Percentiles rank a stretch among this genome's conserved stretches.
Evolutionary conservation across 2,329 filamentous ascomycete genomes (phyloP).

Genomic region (Pseudogymnoascus sp.): DNA sequence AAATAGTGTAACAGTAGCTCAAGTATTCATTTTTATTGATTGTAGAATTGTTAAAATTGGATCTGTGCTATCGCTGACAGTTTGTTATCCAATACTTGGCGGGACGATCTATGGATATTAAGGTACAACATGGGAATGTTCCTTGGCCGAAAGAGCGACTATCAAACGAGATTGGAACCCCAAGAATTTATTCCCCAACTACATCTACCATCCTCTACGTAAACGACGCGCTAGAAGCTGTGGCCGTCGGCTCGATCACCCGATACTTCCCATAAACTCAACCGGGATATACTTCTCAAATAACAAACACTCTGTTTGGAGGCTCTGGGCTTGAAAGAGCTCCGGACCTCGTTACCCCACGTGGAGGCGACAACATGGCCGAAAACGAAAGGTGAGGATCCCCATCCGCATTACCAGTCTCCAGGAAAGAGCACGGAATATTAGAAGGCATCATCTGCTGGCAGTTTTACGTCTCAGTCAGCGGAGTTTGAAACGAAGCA

Average conservation of each 20-base stretch:
- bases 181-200: not conserved
- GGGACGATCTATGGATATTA: conserved; percentile 1
- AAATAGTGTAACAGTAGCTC: not conserved
- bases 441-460: not conserved
- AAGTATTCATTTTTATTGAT: not conserved
- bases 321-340: conserved; percentile 2
- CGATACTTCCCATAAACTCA: not conserved
- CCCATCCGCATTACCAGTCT: not conserved
- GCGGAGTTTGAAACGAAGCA: not conserved
- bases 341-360: conserved; percentile 3
- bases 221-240: not conserved
- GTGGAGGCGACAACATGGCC: conserved; percentile 4
- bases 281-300: not conserved
- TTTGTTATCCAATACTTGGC: conserved; percentile 7
- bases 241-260: not conserved
- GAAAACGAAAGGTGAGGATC: not conserved
- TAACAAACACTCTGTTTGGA: not conserved
- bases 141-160: conserved; percentile 6
- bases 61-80: conserved; percentile 2
- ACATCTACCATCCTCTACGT: not conserved
- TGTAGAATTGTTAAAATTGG: conserved; percentile 4
- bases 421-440: not conserved
- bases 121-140: conserved; percentile 5
- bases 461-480: not conserved
- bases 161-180: conserved; percentile 8